phyloP scores from a whole-genome alignment of 495 filamentous ascomycete species.

The Cladorrhinum samala region DNA sequence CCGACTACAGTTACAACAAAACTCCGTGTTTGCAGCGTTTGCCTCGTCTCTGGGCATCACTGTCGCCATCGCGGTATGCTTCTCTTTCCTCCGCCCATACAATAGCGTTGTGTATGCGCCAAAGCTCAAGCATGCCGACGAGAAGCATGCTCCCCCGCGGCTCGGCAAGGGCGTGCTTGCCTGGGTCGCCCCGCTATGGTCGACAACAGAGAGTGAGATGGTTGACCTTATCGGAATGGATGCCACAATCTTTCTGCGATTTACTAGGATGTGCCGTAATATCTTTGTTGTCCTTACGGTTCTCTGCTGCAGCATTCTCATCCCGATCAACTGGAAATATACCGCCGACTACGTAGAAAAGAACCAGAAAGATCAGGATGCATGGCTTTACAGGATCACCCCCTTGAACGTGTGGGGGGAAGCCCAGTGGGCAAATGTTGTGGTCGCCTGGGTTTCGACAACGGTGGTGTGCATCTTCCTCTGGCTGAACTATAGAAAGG shows the following conservation, averaged over 20 bases:
- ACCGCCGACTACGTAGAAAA: slow-evolving; percentile 38
- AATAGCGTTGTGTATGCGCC: slow-evolving; percentile 90
- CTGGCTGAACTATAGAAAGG: slow-evolving; percentile 80
- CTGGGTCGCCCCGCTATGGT: slow-evolving; percentile 74
- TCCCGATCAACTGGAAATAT: slow-evolving; percentile 70
- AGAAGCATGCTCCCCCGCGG: slow-evolving; percentile 86
- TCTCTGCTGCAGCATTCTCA: slow-evolving; percentile 70
- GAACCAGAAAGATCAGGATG: slow-evolving; percentile 11
- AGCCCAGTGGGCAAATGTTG: slow-evolving; percentile 73
- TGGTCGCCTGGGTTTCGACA: slow-evolving; percentile 73
- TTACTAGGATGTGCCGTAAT: slow-evolving; percentile 86
- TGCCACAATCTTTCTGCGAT: slow-evolving; percentile 82
- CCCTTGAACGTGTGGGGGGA: slow-evolving; percentile 50
- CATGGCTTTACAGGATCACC: slow-evolving; percentile 48
- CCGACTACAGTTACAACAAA: slow-evolving; percentile 25
- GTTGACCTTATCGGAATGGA: slow-evolving; percentile 80
- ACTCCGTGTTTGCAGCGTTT: slow-evolving; percentile 68
- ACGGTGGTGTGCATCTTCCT: slow-evolving; percentile 70
- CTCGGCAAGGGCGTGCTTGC: slow-evolving; percentile 79
- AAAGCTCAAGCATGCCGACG: slow-evolving; percentile 86
- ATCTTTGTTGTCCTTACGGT: slow-evolving; percentile 71
- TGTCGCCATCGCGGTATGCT: slow-evolving; percentile 62
- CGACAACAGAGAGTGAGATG: slow-evolving; percentile 67
- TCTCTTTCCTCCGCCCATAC: slow-evolving; percentile 85
- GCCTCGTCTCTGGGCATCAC: slow-evolving; percentile 74